A percentile compares a stretch with the other conserved stretches of the same genome.
These are phyloP conservation scores for Coelastrella sp. DNA, from an alignment of 139 green algal genomes.

Conservation along the genomic window DNA sequence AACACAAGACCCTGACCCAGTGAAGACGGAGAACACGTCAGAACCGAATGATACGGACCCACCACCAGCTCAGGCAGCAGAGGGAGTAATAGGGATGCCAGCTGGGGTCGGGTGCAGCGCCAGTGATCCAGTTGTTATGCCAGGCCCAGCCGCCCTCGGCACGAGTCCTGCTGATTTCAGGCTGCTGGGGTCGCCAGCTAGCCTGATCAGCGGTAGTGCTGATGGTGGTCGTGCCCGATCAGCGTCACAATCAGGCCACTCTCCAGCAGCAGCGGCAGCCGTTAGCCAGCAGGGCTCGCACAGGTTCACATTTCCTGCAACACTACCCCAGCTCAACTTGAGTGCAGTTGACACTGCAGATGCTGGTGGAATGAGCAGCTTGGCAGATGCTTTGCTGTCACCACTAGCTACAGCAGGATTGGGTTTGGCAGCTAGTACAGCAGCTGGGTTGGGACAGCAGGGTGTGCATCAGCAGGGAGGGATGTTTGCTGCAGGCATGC, in stretches of 20 bases:
- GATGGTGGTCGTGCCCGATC: not conserved
- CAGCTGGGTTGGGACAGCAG: not conserved
- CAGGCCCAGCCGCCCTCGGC: not conserved
- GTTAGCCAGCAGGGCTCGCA: not conserved
- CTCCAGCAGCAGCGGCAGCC: not conserved
- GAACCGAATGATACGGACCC: too few species aligned
- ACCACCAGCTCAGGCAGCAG: conserved; percentile 27
- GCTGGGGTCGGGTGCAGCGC: conserved; percentile 18
- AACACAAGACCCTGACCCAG: too few species aligned
- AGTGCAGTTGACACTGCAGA: not conserved
- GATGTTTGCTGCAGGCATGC: not conserved
- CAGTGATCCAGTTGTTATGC: conserved; percentile 26
- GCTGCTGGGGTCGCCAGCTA: conserved; percentile 5
- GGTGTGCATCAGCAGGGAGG: not conserved
- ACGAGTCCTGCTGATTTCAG: not conserved
- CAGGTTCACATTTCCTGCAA: not conserved
- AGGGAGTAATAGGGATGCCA: not conserved
- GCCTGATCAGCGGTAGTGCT: not conserved
- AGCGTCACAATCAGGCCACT: not conserved
- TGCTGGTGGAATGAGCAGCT: not conserved
- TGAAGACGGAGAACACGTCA: too few species aligned
- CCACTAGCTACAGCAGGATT: not conserved
- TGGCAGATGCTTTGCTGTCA: not conserved
- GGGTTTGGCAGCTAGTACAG: not conserved
- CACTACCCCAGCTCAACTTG: not conserved